A percentile compares a stretch with the other conserved stretches of the same genome.
These are phyloP conservation scores for Linum trigynum DNA, from an alignment of 345 rosid genomes.

Conservation along the genomic window DNA sequence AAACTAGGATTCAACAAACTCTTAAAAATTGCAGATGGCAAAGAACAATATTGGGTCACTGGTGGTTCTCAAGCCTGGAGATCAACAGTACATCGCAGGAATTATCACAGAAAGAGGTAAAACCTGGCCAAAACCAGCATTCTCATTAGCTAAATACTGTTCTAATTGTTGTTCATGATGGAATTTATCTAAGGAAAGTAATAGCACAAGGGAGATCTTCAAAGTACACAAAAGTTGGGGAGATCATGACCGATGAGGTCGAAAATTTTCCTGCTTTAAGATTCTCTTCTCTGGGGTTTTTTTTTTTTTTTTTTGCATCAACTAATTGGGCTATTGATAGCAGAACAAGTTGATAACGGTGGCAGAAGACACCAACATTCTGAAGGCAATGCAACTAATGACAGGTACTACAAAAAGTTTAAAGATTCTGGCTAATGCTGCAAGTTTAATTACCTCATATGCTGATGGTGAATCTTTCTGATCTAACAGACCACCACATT, in stretches of 20 bases:
- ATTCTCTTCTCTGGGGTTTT: too few relatives aligned
- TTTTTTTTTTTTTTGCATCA: background rate
- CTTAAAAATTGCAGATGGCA: conserved; percentile 67
- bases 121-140: background rate
- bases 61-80: conserved; percentile 91
- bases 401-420: conserved; percentile 43
- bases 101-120: conserved; percentile 96
- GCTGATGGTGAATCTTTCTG: conserved; percentile 2
- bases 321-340: conserved; percentile 6
- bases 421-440: background rate
- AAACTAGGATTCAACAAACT: background rate
- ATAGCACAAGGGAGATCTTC: conserved; percentile 98
- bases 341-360: conserved; percentile 93
- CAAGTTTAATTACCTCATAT: background rate
- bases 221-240: conserved; percentile 93
- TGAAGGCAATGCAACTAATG: conserved; percentile 93
- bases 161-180: background rate
- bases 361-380: conserved; percentile 82
- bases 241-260: conserved; percentile 99
- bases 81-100: conserved; percentile 80
- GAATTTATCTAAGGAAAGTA: conserved; percentile 91
- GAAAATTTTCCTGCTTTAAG: background rate
- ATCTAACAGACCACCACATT: conserved; percentile 79
- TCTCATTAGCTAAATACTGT: background rate
- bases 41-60: conserved; percentile 93